Evolutionary conservation across 805 yeast species (phyloP), one percentile per base, ranked within the genome.

Genomic region (Blastobotrys attinorum): DNA sequence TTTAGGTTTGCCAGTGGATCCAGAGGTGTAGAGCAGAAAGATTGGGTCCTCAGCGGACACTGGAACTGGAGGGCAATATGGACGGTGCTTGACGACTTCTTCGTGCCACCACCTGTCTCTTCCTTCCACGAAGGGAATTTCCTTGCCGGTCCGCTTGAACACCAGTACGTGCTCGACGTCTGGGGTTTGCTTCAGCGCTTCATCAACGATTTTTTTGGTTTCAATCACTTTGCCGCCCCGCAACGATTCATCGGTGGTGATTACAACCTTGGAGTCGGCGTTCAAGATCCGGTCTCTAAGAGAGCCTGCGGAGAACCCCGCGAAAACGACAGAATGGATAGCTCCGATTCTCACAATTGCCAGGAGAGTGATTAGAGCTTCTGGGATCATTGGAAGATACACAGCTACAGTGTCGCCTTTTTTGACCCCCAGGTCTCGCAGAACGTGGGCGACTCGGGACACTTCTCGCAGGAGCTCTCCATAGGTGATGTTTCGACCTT

Each of bases 21-120:
- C 98, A 3, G 97, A 89, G 39, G 98, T 92, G 71, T 92, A 92
- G 59, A 92, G 79, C 67, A 92, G 71, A 73, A 92, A 92, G 57
- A 92, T 71, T 45, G 98, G 97, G 69, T 92, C 96, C 70, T 92
- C 98, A 39, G 96, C 64, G 61, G 80, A 76, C 46, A 88, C 94
- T 36, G 96, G 80, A 36, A 76, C 82, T 27, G 95, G 95, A 40
- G 97, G 94, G 56, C 75, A 71, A 70, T 89, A 90, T 49, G 83
- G 79, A 54, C 92, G 83, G 68, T 77, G 85, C 66, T 86, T 85
- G 54, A 68, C 75, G 53, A 77, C 69, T 65, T 86, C 95, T 58
- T 87, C 95, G 61, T 89, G 90, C 96, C 97, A 92, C 89, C 90
- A 86, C 63, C 73, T 77, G 67, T 92, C 98, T 65, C 97, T 80